phyloP scores from a whole-genome alignment of 306 rosid species.

The Ceratonia siliqua region DNA sequence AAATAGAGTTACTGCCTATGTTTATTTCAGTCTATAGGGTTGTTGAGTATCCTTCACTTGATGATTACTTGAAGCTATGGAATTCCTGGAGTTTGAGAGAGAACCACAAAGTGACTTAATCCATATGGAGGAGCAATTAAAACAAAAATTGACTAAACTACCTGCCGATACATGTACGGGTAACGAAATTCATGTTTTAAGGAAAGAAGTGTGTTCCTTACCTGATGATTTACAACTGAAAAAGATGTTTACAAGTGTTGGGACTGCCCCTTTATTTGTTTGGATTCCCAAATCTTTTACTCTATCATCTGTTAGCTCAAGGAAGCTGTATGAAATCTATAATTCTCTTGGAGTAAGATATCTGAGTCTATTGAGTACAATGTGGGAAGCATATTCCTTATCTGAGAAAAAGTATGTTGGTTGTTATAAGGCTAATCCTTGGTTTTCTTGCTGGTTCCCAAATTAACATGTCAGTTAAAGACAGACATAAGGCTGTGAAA shows the following conservation, averaged over 20 bases:
- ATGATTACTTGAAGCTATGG: slow-evolving; percentile 30
- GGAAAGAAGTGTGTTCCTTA: slow-evolving; percentile 16
- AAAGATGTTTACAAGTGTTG: not conserved
- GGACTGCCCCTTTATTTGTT: slow-evolving; percentile 9
- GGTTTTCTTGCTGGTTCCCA: slow-evolving; percentile 48
- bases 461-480: slow-evolving; percentile 36
- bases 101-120: not conserved
- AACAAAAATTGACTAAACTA: not conserved
- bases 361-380: slow-evolving; percentile 29
- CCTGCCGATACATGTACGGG: not conserved
- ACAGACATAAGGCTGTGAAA: slow-evolving; percentile 37
- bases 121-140: slow-evolving; percentile 14
- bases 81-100: not conserved
- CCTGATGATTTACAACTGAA: slow-evolving; percentile 29
- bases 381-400: slow-evolving; percentile 6
- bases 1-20: slow-evolving; percentile 20
- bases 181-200: slow-evolving; percentile 10
- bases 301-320: not conserved
- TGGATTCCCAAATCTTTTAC: slow-evolving; percentile 15
- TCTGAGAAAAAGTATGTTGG: slow-evolving; percentile 18
- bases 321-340: slow-evolving; percentile 7
- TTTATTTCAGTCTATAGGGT: slow-evolving; percentile 32
- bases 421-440: slow-evolving; percentile 46
- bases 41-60: slow-evolving; percentile 10
- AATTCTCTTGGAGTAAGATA: slow-evolving; percentile 14